These are phyloP conservation scores for Salmacisia buchloeana DNA, from an alignment of 1,284 basidiomycete genomes.

Conservation along the genomic window DNA sequence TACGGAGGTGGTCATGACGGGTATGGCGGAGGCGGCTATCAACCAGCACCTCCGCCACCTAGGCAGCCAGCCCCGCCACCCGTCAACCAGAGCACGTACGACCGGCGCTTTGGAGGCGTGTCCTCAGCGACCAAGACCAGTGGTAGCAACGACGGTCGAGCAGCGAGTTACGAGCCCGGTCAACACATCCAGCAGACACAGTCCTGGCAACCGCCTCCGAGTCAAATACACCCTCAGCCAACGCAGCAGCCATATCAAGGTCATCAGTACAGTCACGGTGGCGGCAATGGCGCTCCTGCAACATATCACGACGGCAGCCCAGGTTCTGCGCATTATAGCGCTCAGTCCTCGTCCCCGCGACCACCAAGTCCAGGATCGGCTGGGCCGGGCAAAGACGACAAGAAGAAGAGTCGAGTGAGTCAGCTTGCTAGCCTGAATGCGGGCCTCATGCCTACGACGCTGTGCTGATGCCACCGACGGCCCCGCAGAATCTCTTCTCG, in stretches of 20 bases:
- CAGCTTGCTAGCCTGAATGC: not conserved
- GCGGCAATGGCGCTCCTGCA: not conserved
- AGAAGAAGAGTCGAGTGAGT: slow-evolving; percentile 9
- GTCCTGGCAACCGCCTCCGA: slow-evolving; percentile 1
- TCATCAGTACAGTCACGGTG: not conserved
- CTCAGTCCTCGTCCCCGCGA: not conserved
- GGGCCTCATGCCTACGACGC: too few species aligned
- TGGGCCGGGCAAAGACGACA: not conserved
- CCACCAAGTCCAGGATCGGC: not conserved
- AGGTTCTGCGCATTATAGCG: not conserved
- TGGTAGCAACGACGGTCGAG: not conserved
- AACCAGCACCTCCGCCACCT: not conserved
- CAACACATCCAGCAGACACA: too few species aligned
- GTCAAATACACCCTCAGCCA: not conserved
- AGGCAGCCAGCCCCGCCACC: not conserved
- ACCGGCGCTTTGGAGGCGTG: slow-evolving; percentile 1
- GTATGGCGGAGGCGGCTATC: not conserved
- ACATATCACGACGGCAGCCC: not conserved
- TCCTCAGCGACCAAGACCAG: not conserved
- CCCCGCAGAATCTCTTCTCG: not conserved
- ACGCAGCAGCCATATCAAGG: not conserved
- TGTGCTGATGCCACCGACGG: too few species aligned
- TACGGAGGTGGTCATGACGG: not conserved
- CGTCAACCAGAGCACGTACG: slow-evolving; percentile 6
- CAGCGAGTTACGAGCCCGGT: not conserved